Evolutionary conservation across 768 basidiomycete genomes (phyloP), one percentile per base, ranked within the genome.

Genomic region (Panaeolus cyanescens): DNA sequence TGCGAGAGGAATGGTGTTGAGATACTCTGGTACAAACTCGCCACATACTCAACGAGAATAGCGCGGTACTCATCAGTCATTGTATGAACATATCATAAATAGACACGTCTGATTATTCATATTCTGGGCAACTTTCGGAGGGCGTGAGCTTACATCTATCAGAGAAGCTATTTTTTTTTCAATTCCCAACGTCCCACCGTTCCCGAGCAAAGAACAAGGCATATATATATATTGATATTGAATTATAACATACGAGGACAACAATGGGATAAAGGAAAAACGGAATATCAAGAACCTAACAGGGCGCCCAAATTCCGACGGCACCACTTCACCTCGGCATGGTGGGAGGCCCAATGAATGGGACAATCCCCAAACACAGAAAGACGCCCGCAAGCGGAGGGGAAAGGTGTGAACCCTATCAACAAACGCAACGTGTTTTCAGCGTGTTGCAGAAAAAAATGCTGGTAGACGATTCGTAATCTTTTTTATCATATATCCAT

Each of bases 371-470:
- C 25, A 25, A 28, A 50, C 45, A 8, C 45, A 50, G 45, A 50
- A 50, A 50, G 45, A 50, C 45, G 45, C 45, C 45, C 45, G 45
- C 45, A 22, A 50, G 45, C 22, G 42, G 45, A 50, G 22, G 45
- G 39, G 9, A 28, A 34, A 25, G 25, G 40, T 28, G 45, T 28
- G 45, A 28, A 28, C 45, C 45, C 45, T 28, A 50, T 50, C 45
- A 50, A 13, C 22, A 28, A 25, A n/a, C 4, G 45, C 22, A 50
- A 50, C 45, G 45, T 50, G 45, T 50, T 50, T 50, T 13, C 22
- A 13, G 45, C 45, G 25, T 50, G 45, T 50, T 50, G 19, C 7
- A 39, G 19, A 15, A 39, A 39, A n/a, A n/a, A n/a, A n/a, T n/a
- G n/a, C 39, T 42, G 39, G 39, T 42, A 8, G 39, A 50, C 15